phyloP scores from a whole-genome alignment of 768 basidiomycete species.

The Porphyrellus cyaneotinctus region DNA sequence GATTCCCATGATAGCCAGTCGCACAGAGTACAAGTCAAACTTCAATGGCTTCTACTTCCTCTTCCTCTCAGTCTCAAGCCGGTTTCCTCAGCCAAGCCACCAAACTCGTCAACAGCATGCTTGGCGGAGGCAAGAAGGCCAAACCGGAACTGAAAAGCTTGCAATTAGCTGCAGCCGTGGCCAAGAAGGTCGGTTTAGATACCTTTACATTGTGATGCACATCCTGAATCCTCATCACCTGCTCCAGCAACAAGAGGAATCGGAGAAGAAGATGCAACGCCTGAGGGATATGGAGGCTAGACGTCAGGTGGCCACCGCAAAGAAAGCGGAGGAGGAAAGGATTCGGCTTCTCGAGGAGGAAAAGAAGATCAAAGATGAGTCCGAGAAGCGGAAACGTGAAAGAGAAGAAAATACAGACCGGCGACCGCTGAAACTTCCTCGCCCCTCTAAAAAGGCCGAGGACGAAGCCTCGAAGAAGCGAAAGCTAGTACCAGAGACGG shows the following conservation, averaged over 20 bases:
- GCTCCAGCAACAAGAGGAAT: slow-evolving; percentile 81
- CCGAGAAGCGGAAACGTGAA: slow-evolving; percentile 76
- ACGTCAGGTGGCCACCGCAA: slow-evolving; percentile 63
- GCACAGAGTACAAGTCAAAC: slow-evolving; percentile 50
- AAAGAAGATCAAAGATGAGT: slow-evolving; percentile 66
- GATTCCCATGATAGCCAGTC: slow-evolving; percentile 12
- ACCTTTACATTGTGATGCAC: neutral
- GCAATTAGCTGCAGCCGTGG: slow-evolving; percentile 75
- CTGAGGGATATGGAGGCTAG: slow-evolving; percentile 81
- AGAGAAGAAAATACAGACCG: slow-evolving; percentile 75
- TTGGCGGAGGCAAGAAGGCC: slow-evolving; percentile 66
- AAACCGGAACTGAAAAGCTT: slow-evolving; percentile 79
- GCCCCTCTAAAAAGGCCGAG: slow-evolving; percentile 61
- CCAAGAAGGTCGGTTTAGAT: slow-evolving; percentile 70
- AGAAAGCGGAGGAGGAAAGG: slow-evolving; percentile 79
- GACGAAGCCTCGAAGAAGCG: slow-evolving; percentile 74
- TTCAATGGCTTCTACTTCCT: slow-evolving; percentile 46
- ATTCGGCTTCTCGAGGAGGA: slow-evolving; percentile 61
- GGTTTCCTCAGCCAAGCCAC: slow-evolving; percentile 72
- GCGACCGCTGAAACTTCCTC: slow-evolving; percentile 47
- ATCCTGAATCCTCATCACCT: slow-evolving; percentile 6
- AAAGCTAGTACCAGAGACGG: slow-evolving; percentile 49
- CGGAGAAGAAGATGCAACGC: slow-evolving; percentile 70
- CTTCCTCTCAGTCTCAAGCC: slow-evolving; percentile 39
- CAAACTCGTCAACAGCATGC: slow-evolving; percentile 61